These are phyloP conservation scores for Ogataea pignaliae DNA, from an alignment of 805 yeast genomes.

Conservation along the genomic window DNA sequence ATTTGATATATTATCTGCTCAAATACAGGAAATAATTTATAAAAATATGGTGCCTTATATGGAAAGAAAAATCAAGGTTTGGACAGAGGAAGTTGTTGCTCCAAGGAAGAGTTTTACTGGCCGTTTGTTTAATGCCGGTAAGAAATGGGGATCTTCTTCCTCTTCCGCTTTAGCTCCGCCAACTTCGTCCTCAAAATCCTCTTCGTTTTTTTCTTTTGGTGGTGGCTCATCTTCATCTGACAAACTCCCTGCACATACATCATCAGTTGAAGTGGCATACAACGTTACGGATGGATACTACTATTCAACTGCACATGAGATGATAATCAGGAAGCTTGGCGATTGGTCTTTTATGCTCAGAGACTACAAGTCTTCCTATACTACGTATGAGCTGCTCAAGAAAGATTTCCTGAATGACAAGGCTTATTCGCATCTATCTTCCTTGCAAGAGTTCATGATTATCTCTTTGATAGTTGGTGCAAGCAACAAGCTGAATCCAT, in stretches of 20 bases:
- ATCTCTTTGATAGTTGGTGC: constrained; percentile 61
- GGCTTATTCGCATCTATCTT: constrained; percentile 77
- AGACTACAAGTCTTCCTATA: constrained; percentile 79
- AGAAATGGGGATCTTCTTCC: constrained; percentile 43
- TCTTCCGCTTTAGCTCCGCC: constrained; percentile 10
- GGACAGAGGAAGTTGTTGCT: constrained; percentile 80
- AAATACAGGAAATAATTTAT: constrained; percentile 43
- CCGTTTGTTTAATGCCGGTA: constrained; percentile 59
- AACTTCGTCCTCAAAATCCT: neutral
- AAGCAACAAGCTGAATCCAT: constrained; percentile 42
- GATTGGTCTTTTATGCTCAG: constrained; percentile 92
- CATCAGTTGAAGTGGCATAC: constrained; percentile 29
- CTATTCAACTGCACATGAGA: constrained; percentile 60
- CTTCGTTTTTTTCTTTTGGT: constrained; percentile 32
- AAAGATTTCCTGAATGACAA: constrained; percentile 74
- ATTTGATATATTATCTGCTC: constrained; percentile 29
- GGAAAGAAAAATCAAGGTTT: constrained; percentile 71
- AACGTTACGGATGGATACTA: constrained; percentile 54
- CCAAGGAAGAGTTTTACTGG: constrained; percentile 77
- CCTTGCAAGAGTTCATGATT: constrained; percentile 86
- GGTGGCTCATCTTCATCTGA: constrained; percentile 1
- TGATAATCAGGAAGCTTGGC: constrained; percentile 73
- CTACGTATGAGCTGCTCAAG: constrained; percentile 76
- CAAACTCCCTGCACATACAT: constrained; percentile 9
- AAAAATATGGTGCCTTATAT: constrained; percentile 70